Evolutionary conservation across 164 flowering plant genomes (phyloP), one percentile per base, ranked within the genome.

Genomic region (Liquidambar formosana): DNA sequence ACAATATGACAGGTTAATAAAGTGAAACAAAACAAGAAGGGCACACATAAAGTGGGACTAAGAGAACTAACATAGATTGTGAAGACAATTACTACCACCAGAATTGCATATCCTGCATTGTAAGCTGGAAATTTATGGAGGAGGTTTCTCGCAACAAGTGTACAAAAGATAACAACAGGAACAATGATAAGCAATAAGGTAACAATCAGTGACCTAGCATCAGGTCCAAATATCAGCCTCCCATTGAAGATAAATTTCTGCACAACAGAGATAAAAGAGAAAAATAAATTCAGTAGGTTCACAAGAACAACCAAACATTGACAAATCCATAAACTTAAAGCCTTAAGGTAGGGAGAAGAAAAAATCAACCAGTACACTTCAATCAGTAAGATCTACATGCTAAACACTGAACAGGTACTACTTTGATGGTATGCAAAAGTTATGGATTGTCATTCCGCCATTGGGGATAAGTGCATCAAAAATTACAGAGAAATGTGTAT

Each of bases 221-320:
- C 97, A 26, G 99, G 99, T 60, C 99, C 99, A 80, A 94, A 89
- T 71, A 94, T 85, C 80, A 94, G 70, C 81, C 97, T 82, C 80
- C 97, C 97, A 57, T 87, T 85, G 58, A 92, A 77, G 38, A 90
- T 58, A 71, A 94, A 94, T 54, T 78, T 88, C 98, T 94, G 94
- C 83, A 86, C 51, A 70, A 71, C 58, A 58, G 19, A 64, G 6
- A 71, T 3, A 52, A 67, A 69, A 62, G 64, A 64, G 14, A 11
- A 70, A 51, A 11, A 67, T 18, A 77, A 47, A 57, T 14, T 16
- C 45, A 21, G 41, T 21, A 46, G 16, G 4, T 22, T 21, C 49
- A 49, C 47, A 52, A 38, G 22, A 73, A 64, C 44, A 48, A 10
- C 2, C 41, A 10, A 61, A 18, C 44, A 9, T 1, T 22, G 4